Base-by-base conservation (phyloP, 2,329 filamentous ascomycete genomes). In the Fusarium piperis region DNA sequence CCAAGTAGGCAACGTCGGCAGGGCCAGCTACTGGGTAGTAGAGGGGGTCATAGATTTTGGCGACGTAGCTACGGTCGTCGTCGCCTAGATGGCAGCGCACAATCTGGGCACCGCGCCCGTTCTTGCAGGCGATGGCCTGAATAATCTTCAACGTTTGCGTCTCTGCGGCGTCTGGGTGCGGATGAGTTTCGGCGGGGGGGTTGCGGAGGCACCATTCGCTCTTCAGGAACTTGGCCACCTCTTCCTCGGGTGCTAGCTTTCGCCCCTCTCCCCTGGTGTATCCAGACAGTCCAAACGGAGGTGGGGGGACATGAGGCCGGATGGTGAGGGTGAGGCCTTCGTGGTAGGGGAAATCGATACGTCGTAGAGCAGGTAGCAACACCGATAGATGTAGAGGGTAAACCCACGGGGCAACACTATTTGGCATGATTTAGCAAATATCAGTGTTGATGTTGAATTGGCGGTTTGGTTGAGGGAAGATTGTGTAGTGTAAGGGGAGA, bases 21-120 rank as follows among this genome's bases (percentile, higher is more conserved):
- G 39, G 18, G 39, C 39, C 39, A 41, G 15, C 23, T 2, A 5
- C 18, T 23, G 12, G 39, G 51, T 62, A 68, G 44, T 68, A 68
- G 12, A 68, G 65, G 36, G 65, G 44, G n/a, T 68, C 57, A 30
- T 68, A 68, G 28, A 68, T 68, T 20, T 68, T 68, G 3, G 62
- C 61, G 23, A 59, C 62, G 18, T 61, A 65, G 39, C 53, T 46
- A 8, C 26, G 38, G 11, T 36, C 26, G 13, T 60, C 60, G 2
- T 61, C 13, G 8, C 59, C 56, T 26, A 60, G 10, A 13, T 28
- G 30, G 53, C 65, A 68, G 10, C 57, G 62, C 26, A 65, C 48
- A 53, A 68, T n/a, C 23, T 68, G 65, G 10, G 65, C 35, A 13
- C 65, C 62, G 6, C 65, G 56, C 2, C 52, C 62, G 9, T 68